Evolutionary conservation across 495 filamentous ascomycete genomes (phyloP), one percentile per base, ranked within the genome.

Genomic region (Amniculicola lignicola): DNA sequence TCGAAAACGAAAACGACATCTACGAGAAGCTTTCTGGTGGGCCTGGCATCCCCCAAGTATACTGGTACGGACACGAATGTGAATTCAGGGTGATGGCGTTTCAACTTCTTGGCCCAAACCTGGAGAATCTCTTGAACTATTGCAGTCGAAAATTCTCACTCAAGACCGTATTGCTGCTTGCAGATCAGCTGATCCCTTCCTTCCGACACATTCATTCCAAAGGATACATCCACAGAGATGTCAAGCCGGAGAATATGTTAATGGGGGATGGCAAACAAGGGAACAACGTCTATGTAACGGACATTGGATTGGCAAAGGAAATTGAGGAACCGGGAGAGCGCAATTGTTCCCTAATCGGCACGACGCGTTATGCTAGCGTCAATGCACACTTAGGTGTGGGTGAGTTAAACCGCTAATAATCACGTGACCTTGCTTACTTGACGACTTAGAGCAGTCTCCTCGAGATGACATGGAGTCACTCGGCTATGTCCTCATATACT

Each of bases 71-170:
- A 59, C 97, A 94, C 51, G 94, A 99, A 74, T 99, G 94, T 74
- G 94, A 99, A 76, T 99, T 97, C 82, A 97, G 97, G 75, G 94
- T 94, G 66, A 99, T 99, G 94, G 94, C 97, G 41, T 86, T 99
- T 60, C 94, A 99, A 67, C 83, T 99, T n/a, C 88, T 99, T 31
- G 94, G 94, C 45, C 94, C 94, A 54, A 95, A 88, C 70, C 78
- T 99, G 78, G 94, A 99, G 75, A 94, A 99, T 70, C 79, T 99
- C n/a, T 99, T 99, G 89, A 99, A 99, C 82, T 99, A 97, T 73
- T 99, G 94, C 84, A 99, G 97, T 82, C 86, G 94, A 69, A 99
- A 99, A 72, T 99, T 97, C 80, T 96, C 93, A 6, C 76, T 99
- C 61, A 99, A 99, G 86, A 99, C 94, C n/a, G 94, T 99, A 33